Evolutionary conservation across 257 asterid genomes (phyloP).

Genomic region (Oldenlandia corymbosa): DNA sequence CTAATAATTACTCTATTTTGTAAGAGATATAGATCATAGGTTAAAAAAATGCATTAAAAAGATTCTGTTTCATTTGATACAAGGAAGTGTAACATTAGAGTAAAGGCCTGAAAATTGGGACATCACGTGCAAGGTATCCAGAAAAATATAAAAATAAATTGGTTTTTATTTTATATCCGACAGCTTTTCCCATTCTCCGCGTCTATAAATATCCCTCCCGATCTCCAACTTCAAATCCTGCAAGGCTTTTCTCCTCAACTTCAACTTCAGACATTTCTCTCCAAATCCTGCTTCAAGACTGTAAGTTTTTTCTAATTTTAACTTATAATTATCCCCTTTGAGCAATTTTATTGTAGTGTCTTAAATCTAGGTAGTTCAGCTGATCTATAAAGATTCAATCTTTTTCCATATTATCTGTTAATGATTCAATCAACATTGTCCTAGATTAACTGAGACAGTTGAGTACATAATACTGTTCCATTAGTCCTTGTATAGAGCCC

Average conservation of each 20-base stretch:
- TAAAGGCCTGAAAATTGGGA: too few species aligned
- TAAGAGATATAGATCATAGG: too few species aligned
- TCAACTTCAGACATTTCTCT: slow-evolving; percentile 23
- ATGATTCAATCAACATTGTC: slow-evolving; percentile 20
- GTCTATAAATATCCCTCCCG: slow-evolving; percentile 35
- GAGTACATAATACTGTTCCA: neutral
- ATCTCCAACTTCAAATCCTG: neutral
- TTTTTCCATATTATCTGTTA: slow-evolving; percentile 12
- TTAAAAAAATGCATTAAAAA: too few species aligned
- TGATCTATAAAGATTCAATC: slow-evolving; percentile 7
- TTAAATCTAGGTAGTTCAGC: neutral
- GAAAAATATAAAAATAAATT: too few species aligned
- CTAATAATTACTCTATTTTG: too few species aligned
- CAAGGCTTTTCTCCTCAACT: slow-evolving; percentile 3
- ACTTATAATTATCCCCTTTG: neutral
- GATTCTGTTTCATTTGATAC: too few species aligned
- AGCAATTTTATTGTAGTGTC: neutral
- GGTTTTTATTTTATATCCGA: too few species aligned
- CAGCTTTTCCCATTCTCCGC: neutral
- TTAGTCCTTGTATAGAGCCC: neutral
- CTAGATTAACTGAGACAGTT: slow-evolving; percentile 10
- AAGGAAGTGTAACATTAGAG: too few species aligned
- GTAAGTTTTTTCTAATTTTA: slow-evolving; percentile 30
- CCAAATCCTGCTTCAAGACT: slow-evolving; percentile 14
- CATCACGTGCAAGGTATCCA: too few species aligned